These are phyloP conservation scores for Mesembryanthemum crystallinum DNA, from an alignment of 148 eudicot genomes.

Conservation along the genomic window DNA sequence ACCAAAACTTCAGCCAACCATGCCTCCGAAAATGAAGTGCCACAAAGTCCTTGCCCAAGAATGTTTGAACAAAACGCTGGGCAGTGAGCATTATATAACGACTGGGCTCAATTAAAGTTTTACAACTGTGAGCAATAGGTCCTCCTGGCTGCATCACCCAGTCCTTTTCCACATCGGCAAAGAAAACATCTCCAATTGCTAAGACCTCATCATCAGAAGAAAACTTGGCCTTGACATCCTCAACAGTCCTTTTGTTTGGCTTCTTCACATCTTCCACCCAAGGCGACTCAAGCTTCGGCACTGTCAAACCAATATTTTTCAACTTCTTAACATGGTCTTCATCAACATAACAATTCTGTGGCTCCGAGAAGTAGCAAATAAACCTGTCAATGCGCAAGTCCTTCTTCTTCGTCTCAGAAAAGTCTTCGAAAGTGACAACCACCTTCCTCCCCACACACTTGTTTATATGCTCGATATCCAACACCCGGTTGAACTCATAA, in stretches of 20 bases:
- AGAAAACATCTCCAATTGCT: slow-evolving; percentile 93
- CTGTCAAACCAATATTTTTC: slow-evolving; percentile 68
- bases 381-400: slow-evolving; percentile 68
- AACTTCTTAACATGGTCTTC: slow-evolving; percentile 80
- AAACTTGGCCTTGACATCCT: slow-evolving; percentile 64
- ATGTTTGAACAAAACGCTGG: slow-evolving; percentile 92
- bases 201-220: slow-evolving; percentile 70
- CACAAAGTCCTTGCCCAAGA: slow-evolving; percentile 72
- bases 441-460: slow-evolving; percentile 85
- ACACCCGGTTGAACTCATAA: slow-evolving; percentile 59
- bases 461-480: slow-evolving; percentile 88
- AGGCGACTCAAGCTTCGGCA: slow-evolving; percentile 73
- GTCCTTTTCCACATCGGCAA: slow-evolving; percentile 81
- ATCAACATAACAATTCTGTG: slow-evolving; percentile 69
- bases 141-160: slow-evolving; percentile 99
- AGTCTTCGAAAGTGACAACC: slow-evolving; percentile 78
- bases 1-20: slow-evolving; percentile 97
- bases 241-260: slow-evolving; percentile 58
- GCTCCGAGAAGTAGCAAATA: slow-evolving; percentile 76
- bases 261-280: slow-evolving; percentile 93
- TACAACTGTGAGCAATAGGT: slow-evolving; percentile 86
- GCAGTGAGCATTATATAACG: slow-evolving; percentile 84
- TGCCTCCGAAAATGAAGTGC: slow-evolving; percentile 97
- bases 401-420: slow-evolving; percentile 58
- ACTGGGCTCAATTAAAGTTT: slow-evolving; percentile 86